Conservation (phyloP, 2,329 filamentous ascomycete genomes). For the Beauveria caledonica region DNA sequence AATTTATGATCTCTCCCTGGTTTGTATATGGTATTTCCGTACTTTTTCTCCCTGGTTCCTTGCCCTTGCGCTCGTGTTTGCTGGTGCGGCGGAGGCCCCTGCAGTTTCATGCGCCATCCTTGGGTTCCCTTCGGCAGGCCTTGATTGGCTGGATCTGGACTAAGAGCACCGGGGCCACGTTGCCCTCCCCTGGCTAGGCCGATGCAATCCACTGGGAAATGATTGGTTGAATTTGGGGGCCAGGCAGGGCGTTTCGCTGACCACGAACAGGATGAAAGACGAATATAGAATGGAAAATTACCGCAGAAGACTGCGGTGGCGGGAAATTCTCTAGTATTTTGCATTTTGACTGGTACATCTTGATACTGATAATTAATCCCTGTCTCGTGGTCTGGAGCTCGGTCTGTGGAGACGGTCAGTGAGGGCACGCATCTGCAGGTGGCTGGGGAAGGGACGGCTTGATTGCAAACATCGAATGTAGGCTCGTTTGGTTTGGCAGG, state of each 20-base stretch:
- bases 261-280: not conserved
- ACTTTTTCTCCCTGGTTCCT: not conserved
- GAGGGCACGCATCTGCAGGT: not conserved
- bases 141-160: conserved; percentile 5
- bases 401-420: not conserved
- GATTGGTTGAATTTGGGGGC: not conserved
- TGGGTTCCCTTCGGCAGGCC: not conserved
- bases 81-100: not conserved
- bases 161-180: not conserved
- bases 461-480: too few species aligned
- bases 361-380: too few species aligned
- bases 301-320: too few species aligned
- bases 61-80: not conserved
- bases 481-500: too few species aligned
- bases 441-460: not conserved
- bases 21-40: not conserved
- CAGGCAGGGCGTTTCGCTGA: not conserved
- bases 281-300: too few species aligned
- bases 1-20: not conserved
- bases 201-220: not conserved
- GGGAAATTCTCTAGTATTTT: not conserved
- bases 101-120: not conserved
- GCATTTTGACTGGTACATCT: not conserved
- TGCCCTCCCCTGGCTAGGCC: not conserved
- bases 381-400: not conserved